Evolutionary conservation across 164 flowering plant species (phyloP).

Genomic region (Tetrastigma voinierianum): DNA sequence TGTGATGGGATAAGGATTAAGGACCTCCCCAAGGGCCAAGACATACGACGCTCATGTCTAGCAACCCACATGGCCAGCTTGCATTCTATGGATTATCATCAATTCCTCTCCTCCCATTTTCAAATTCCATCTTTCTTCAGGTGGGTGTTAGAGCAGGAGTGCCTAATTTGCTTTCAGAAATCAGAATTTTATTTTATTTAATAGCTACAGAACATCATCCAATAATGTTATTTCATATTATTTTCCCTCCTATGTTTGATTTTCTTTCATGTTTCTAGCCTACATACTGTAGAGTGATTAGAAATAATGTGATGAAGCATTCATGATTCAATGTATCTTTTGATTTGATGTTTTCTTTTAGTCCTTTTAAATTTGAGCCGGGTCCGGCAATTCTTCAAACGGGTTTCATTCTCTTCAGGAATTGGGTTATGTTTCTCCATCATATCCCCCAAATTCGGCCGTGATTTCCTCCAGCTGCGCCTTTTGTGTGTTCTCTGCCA

Average conservation of each 20-base stretch:
- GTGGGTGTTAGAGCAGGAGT: not conserved
- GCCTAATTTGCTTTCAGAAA: too few relatives aligned
- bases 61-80: constrained; percentile 22
- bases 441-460: not conserved
- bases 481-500: not conserved
- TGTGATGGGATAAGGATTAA: constrained; percentile 8
- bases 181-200: too few relatives aligned
- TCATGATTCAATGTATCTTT: not conserved
- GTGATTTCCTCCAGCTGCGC: not conserved
- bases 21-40: constrained; percentile 1
- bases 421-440: too few relatives aligned
- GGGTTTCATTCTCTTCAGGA: not conserved
- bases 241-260: not conserved
- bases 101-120: not conserved
- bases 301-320: not conserved
- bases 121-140: not conserved
- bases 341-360: not conserved
- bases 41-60: not conserved
- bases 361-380: not conserved
- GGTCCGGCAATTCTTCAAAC: not conserved
- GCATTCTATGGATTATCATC: not conserved
- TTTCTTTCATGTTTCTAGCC: not conserved
- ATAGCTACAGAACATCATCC: too few relatives aligned
- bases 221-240: too few relatives aligned
- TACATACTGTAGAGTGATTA: not conserved